These are phyloP conservation scores for Nepenthes gracilis DNA, from an alignment of 148 eudicot species.

Conservation along the genomic window DNA sequence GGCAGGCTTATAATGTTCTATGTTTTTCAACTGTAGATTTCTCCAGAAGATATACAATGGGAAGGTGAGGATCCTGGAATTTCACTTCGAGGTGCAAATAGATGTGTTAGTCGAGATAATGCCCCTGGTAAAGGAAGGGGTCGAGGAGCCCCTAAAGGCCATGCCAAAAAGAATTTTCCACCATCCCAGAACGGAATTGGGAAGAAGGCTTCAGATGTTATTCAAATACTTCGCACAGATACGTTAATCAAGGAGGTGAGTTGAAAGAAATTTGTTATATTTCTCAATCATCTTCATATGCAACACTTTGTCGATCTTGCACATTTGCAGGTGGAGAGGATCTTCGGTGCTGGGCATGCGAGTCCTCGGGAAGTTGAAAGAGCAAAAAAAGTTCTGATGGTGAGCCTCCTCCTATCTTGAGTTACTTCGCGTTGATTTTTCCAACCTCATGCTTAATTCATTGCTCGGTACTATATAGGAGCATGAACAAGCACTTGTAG, in stretches of 20 bases:
- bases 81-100: conserved; percentile 32
- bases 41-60: conserved; percentile 65
- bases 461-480: conserved; percentile 19
- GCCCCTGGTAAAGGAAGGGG: conserved; percentile 40
- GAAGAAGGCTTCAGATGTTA: conserved; percentile 39
- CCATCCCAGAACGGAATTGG: conserved; percentile 54
- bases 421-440: background rate
- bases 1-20: background rate
- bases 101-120: conserved; percentile 32
- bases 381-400: conserved; percentile 53
- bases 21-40: conserved; percentile 24
- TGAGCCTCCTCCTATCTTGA: conserved; percentile 9
- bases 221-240: conserved; percentile 50
- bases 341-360: conserved; percentile 35
- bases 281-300: background rate
- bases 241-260: conserved; percentile 52
- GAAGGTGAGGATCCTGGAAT: conserved; percentile 55
- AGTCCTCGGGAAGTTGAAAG: conserved; percentile 55
- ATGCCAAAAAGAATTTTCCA: conserved; percentile 34
- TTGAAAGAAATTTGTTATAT: background rate
- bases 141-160: conserved; percentile 38
- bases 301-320: background rate
- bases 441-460: background rate
- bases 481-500: conserved; percentile 15
- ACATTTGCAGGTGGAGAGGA: conserved; percentile 48